phyloP scores from a whole-genome alignment of 129 eudicot genomes.

The Helichrysum umbraculigerum region DNA sequence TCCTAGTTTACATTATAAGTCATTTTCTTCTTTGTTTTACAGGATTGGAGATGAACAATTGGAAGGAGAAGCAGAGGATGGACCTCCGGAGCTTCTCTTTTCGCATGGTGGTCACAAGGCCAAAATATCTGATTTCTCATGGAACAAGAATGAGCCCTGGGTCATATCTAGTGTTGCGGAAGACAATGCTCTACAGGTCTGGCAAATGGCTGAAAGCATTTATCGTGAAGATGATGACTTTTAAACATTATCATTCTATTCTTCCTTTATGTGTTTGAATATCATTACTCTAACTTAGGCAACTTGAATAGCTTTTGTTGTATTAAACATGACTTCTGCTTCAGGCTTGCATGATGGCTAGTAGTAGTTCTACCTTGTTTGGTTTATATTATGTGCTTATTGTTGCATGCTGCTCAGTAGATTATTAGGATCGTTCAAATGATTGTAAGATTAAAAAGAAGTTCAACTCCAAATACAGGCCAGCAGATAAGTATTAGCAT shows the following conservation, averaged over 20 bases:
- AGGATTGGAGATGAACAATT: constrained; percentile 97
- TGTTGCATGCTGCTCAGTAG: background rate
- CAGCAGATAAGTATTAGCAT: constrained; percentile 1
- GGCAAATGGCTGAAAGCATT: constrained; percentile 87
- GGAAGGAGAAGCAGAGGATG: constrained; percentile 99
- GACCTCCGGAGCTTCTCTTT: constrained; percentile 93
- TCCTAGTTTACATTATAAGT: background rate
- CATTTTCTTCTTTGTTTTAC: background rate
- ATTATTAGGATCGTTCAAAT: background rate
- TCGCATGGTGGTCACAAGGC: constrained; percentile 99
- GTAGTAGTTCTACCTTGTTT: background rate
- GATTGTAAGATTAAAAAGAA: background rate
- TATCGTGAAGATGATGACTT: constrained; percentile 66
- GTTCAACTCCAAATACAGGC: constrained; percentile 9
- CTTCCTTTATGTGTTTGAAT: constrained; percentile 18
- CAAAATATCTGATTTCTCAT: constrained; percentile 90
- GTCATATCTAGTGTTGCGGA: constrained; percentile 84
- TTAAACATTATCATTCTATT: constrained; percentile 4
- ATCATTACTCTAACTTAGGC: constrained; percentile 68
- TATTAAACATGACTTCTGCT: constrained; percentile 53
- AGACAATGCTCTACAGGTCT: constrained; percentile 65
- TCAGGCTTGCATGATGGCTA: constrained; percentile 87
- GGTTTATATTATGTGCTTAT: background rate
- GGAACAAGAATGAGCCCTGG: constrained; percentile 97
- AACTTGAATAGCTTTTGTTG: background rate